These are phyloP conservation scores for Passiflora organensis DNA, from an alignment of 345 rosid species.

Conservation along the genomic window DNA sequence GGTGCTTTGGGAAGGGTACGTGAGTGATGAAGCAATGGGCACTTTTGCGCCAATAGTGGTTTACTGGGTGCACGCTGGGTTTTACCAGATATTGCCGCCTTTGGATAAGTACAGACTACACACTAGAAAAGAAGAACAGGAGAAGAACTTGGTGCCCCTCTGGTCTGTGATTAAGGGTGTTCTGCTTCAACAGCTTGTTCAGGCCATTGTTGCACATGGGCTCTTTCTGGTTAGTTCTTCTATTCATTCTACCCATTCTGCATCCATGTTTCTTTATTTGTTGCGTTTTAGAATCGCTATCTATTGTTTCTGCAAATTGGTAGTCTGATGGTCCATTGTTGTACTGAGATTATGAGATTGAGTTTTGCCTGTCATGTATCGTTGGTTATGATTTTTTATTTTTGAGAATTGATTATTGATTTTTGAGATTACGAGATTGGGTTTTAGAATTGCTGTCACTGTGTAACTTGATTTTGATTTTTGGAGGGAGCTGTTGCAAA, in stretches of 20 bases:
- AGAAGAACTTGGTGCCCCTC: slow-evolving; percentile 53
- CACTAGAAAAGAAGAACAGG: slow-evolving; percentile 54
- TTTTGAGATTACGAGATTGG: slow-evolving; percentile 2
- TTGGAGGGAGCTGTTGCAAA: no score
- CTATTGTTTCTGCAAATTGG: no score
- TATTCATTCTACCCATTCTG: background rate
- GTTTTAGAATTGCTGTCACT: no score
- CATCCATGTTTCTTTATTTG: background rate
- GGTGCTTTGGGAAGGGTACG: slow-evolving; percentile 74
- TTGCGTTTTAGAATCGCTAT: slow-evolving; percentile 3
- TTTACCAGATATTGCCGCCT: slow-evolving; percentile 57
- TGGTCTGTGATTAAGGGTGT: slow-evolving; percentile 52
- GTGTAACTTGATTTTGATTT: no score
- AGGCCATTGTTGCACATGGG: slow-evolving; percentile 53
- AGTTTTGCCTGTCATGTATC: no score
- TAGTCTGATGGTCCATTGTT: no score
- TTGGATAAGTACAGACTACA: slow-evolving; percentile 54
- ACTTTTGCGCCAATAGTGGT: slow-evolving; percentile 64
- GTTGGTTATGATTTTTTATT: no score
- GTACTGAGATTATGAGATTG: no score
- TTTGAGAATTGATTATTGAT: no score
- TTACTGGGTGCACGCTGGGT: slow-evolving; percentile 66
- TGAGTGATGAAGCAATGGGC: slow-evolving; percentile 69
- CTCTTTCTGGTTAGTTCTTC: slow-evolving; percentile 49
- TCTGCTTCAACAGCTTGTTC: slow-evolving; percentile 64